Conservation (phyloP, 331 rosid genomes). For the Pyracantha coccinea region DNA sequence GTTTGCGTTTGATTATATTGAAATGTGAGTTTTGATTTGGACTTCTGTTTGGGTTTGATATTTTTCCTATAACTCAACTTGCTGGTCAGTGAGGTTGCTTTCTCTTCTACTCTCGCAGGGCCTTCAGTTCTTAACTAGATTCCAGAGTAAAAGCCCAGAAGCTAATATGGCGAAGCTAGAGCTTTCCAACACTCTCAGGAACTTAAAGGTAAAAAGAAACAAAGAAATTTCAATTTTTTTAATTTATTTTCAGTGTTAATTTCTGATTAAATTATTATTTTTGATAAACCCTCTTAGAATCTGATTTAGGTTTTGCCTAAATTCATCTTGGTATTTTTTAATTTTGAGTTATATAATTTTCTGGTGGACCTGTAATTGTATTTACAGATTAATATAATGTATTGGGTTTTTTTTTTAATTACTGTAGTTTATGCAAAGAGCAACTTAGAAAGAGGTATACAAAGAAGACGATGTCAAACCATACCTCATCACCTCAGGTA, state of each 20-base stretch:
- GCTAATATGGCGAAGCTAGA: conserved; percentile 66
- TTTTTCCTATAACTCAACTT: too few relatives aligned
- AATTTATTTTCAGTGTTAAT: background rate
- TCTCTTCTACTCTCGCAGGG: too few relatives aligned
- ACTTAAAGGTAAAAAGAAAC: conserved; percentile 54
- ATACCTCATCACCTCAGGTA: too few relatives aligned
- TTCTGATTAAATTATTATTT: background rate
- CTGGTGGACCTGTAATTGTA: background rate
- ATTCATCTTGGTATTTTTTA: background rate
- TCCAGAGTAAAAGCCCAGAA: background rate
- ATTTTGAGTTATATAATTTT: background rate
- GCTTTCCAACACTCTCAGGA: conserved; percentile 69
- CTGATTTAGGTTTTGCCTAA: conserved; percentile 2
- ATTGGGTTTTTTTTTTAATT: background rate
- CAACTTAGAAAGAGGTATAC: conserved; percentile 62
- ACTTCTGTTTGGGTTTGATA: too few relatives aligned
- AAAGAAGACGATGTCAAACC: conserved; percentile 58
- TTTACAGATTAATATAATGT: background rate
- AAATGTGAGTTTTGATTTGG: too few relatives aligned
- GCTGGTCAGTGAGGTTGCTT: too few relatives aligned
- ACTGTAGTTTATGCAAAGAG: conserved; percentile 88
- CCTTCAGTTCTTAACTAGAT: background rate
- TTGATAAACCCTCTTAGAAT: background rate
- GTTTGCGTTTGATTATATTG: too few relatives aligned
- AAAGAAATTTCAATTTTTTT: background rate